Conservation (phyloP, 176 grass and related monocot genomes). For the Cocos nucifera region DNA sequence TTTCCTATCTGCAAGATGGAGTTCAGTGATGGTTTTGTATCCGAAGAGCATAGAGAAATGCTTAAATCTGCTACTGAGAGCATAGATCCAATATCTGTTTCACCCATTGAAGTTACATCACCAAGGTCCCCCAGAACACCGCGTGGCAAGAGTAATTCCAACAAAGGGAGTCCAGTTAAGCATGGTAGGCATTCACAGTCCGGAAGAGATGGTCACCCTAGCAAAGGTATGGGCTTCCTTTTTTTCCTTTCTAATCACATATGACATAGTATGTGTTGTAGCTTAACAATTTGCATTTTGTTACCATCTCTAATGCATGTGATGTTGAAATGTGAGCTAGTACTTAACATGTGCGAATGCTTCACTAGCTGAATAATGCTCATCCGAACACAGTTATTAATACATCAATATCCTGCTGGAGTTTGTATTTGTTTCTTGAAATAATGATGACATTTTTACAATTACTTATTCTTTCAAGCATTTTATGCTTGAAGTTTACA, state of each 20-base stretch:
- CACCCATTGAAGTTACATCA: conserved; percentile 2
- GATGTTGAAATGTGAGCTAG: too few relatives aligned
- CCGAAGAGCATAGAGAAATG: background rate
- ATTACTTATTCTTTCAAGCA: too few relatives aligned
- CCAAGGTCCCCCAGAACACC: background rate
- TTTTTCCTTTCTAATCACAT: background rate
- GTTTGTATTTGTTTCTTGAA: too few relatives aligned
- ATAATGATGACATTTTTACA: too few relatives aligned
- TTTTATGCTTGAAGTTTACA: too few relatives aligned
- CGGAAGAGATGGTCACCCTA: background rate
- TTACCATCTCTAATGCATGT: too few relatives aligned
- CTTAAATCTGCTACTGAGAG: conserved; percentile 4
- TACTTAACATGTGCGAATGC: too few relatives aligned
- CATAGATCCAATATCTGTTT: background rate
- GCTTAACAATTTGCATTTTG: too few relatives aligned
- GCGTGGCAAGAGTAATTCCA: background rate
- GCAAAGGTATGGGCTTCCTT: background rate
- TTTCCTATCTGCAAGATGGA: background rate
- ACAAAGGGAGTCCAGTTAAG: conserved; percentile 1
- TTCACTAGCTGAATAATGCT: too few relatives aligned
- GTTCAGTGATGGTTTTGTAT: conserved; percentile 4
- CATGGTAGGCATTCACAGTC: conserved; percentile 1
- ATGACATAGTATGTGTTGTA: background rate
- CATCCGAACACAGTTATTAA: too few relatives aligned
- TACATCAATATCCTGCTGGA: too few relatives aligned